phyloP scores from a whole-genome alignment of 192 early-diverging fungal genomes.

The Gigaspora rosea region DNA sequence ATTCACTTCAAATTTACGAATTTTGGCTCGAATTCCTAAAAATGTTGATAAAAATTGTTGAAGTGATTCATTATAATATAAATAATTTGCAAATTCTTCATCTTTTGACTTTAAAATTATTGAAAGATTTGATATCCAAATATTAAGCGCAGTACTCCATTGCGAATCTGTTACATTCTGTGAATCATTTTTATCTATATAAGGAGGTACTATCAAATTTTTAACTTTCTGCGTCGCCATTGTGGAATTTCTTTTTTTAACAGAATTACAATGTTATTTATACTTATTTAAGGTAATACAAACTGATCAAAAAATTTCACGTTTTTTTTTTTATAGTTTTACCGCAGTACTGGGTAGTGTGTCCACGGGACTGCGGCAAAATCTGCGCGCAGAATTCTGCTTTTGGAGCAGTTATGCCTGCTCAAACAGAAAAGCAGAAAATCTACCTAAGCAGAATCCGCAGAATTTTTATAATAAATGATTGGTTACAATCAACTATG shows the following conservation, averaged over 20 bases:
- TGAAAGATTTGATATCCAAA: constrained; percentile 3
- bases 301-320: too few species aligned
- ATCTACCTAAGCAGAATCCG: too few species aligned
- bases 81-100: neutral
- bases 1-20: neutral
- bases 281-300: too few species aligned
- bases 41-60: constrained; percentile 1
- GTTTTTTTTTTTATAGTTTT: too few species aligned
- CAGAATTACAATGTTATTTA: too few species aligned
- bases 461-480: too few species aligned
- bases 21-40: neutral
- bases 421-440: too few species aligned
- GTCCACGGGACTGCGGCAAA: too few species aligned
- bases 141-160: neutral
- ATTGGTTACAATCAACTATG: too few species aligned
- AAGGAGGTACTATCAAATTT: constrained; percentile 12
- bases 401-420: too few species aligned
- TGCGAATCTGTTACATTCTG: neutral
- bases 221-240: neutral
- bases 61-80: neutral
- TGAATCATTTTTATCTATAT: neutral
- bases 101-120: neutral
- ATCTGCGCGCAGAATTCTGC: too few species aligned
- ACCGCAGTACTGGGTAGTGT: too few species aligned
- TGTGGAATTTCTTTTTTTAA: neutral